Conservation (phyloP, 257 asterid genomes). For the Fraxinus quadrangulata region DNA sequence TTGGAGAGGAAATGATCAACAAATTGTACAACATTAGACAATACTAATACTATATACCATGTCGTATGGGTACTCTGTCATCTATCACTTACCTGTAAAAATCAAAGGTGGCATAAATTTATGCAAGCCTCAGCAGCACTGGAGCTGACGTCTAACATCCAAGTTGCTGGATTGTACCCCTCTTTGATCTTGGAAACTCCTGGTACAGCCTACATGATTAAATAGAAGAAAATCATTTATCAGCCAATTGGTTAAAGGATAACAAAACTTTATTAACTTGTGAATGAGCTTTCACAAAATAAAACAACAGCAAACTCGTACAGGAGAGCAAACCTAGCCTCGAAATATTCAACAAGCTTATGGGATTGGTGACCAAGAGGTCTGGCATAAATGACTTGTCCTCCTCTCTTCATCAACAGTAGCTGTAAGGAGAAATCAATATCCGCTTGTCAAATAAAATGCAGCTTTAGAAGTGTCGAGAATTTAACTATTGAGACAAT, state of each 20-base stretch:
- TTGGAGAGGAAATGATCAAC: neutral
- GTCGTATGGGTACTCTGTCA: neutral
- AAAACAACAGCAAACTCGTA: neutral
- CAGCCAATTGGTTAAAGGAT: neutral
- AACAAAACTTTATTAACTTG: neutral
- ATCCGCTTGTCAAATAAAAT: neutral
- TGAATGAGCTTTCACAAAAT: neutral
- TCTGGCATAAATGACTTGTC: slow-evolving; percentile 72
- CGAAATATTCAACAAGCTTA: slow-evolving; percentile 68
- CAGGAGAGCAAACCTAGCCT: slow-evolving; percentile 38
- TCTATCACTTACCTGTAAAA: slow-evolving; percentile 47
- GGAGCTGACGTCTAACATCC: slow-evolving; percentile 83
- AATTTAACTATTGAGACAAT: neutral
- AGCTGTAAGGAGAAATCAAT: slow-evolving; percentile 38
- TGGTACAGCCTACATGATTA: slow-evolving; percentile 48
- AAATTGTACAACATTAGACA: neutral
- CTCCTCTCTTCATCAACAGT: slow-evolving; percentile 74
- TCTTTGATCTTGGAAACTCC: slow-evolving; percentile 71
- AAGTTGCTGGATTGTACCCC: slow-evolving; percentile 84
- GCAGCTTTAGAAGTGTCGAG: neutral
- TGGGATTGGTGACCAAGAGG: slow-evolving; percentile 66
- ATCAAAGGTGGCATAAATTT: slow-evolving; percentile 57
- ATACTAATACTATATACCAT: neutral
- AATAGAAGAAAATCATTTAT: neutral
- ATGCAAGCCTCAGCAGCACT: slow-evolving; percentile 59